Base-by-base conservation (phyloP, 768 basidiomycete genomes). In the Punctularia strigosozonata region DNA sequence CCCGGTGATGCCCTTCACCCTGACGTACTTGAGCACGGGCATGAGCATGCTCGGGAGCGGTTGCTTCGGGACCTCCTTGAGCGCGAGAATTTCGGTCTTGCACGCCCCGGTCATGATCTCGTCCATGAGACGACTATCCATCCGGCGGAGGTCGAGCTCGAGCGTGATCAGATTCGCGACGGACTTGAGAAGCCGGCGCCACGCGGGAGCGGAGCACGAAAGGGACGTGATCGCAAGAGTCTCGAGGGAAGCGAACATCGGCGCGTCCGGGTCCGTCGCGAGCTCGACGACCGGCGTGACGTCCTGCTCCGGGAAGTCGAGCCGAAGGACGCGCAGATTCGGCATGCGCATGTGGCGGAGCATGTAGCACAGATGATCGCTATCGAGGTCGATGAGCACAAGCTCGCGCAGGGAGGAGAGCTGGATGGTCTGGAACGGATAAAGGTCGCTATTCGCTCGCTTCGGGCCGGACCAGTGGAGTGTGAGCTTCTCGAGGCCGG, bases 391-490 rank as follows among this genome's bases (percentile, higher is more conserved):
- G 5, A 66, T 69, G 15, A 80, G 58, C 22, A 60, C 58, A 28
- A 80, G 60, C 31, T 68, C 68, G 35, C 51, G 46, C 25, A 80
- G 59, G n/a, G 35, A 30, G 8, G 44, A 49, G 7, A 60, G 52
- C 6, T 21, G 25, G 42, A 58, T 43, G 40, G 41, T 22, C 8
- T 19, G 7, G 22, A 4, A 59, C 55, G 31, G 68, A 47, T 34
- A 43, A 46, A 25, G 68, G 19, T 52, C 52, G 17, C 60, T 50
- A 24, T 51, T 58, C 20, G 60, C 54, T 43, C 61, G 63, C 53
- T 36, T 59, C 47, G 18, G 76, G 22, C 77, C 77, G 18, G 75
- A 76, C 50, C 77, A 78, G 51, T 74, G 71, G 21, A 80, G 54
- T 25, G 62, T 63, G 19, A 77, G 60, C 4, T 59, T 65, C 36